A percentile compares a stretch with the other conserved stretches of the same genome.
Evolutionary conservation across 495 filamentous ascomycete genomes (phyloP).

Genomic region (Stereocaulon alpinum): DNA sequence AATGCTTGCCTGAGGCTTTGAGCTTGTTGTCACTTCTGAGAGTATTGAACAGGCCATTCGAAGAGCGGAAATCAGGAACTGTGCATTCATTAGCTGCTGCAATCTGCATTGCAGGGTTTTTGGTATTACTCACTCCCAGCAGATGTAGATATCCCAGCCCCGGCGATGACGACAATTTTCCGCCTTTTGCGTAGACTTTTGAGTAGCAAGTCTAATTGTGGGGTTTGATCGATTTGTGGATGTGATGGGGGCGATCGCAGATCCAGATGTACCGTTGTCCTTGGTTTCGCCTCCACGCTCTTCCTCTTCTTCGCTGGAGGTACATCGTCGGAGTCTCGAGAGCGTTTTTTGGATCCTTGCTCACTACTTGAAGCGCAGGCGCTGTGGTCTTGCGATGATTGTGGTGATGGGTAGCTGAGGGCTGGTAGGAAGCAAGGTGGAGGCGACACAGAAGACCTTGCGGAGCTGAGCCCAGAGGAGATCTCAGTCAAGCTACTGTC

Average conservation of each 20-base stretch:
- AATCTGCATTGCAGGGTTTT: slow-evolving; percentile 51
- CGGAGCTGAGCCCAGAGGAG: slow-evolving; percentile 47
- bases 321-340: slow-evolving; percentile 40
- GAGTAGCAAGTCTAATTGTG: slow-evolving; percentile 56
- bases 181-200: slow-evolving; percentile 74
- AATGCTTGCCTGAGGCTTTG: slow-evolving; percentile 85
- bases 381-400: slow-evolving; percentile 47
- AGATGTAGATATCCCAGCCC: slow-evolving; percentile 91
- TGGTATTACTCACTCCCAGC: slow-evolving; percentile 68
- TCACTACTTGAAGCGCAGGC: slow-evolving; percentile 18
- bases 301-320: slow-evolving; percentile 67
- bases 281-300: slow-evolving; percentile 56
- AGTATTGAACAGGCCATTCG: slow-evolving; percentile 74
- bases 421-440: slow-evolving; percentile 28
- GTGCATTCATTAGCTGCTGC: slow-evolving; percentile 25
- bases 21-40: slow-evolving; percentile 76
- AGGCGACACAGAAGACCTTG: slow-evolving; percentile 46
- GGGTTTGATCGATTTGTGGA: slow-evolving; percentile 38
- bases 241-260: slow-evolving; percentile 41
- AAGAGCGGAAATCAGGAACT: slow-evolving; percentile 97
- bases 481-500: slow-evolving; percentile 33
- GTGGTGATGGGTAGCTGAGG: slow-evolving; percentile 41
- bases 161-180: slow-evolving; percentile 94
- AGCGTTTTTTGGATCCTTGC: slow-evolving; percentile 12
- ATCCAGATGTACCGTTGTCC: slow-evolving; percentile 68